phyloP scores from a whole-genome alignment of 2,329 filamentous ascomycete species.

The Corinectria fuckeliana region DNA sequence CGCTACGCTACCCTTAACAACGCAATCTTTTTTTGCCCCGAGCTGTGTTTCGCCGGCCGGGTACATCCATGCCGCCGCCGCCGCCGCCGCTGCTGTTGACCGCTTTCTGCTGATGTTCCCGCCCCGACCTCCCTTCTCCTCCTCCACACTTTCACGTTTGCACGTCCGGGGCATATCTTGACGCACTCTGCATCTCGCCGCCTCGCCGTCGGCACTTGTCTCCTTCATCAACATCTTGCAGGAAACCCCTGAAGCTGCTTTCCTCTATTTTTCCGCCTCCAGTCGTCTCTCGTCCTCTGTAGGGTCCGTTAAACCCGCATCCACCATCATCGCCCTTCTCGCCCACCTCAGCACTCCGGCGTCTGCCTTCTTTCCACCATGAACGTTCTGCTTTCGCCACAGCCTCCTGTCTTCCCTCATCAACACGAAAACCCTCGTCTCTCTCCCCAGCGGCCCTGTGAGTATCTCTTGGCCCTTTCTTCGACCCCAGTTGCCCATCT shows the following conservation, averaged over 20 bases:
- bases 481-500: not conserved
- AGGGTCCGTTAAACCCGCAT: conserved; percentile 24
- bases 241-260: not conserved
- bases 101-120: conserved; percentile 24
- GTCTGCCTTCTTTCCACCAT: conserved; percentile 48
- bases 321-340: conserved; percentile 10
- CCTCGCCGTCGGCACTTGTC: not conserved
- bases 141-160: conserved; percentile 21
- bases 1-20: conserved; percentile 23
- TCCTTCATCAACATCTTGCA: not conserved
- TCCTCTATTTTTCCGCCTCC: not conserved
- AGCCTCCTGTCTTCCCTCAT: conserved; percentile 64
- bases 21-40: conserved; percentile 22
- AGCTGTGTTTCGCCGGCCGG: conserved; percentile 15
- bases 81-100: conserved; percentile 24
- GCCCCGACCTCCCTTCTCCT: conserved; percentile 21
- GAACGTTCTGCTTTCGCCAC: conserved; percentile 68
- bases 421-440: conserved; percentile 62
- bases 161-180: conserved; percentile 10
- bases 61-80: conserved; percentile 18
- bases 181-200: conserved; percentile 12
- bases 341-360: conserved; percentile 8
- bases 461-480: conserved; percentile 38
- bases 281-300: conserved; percentile 6
- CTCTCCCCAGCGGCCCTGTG: conserved; percentile 63